These are phyloP conservation scores for Oryza meridionalis DNA, from an alignment of 176 grass and related monocot genomes.

Conservation along the genomic window DNA sequence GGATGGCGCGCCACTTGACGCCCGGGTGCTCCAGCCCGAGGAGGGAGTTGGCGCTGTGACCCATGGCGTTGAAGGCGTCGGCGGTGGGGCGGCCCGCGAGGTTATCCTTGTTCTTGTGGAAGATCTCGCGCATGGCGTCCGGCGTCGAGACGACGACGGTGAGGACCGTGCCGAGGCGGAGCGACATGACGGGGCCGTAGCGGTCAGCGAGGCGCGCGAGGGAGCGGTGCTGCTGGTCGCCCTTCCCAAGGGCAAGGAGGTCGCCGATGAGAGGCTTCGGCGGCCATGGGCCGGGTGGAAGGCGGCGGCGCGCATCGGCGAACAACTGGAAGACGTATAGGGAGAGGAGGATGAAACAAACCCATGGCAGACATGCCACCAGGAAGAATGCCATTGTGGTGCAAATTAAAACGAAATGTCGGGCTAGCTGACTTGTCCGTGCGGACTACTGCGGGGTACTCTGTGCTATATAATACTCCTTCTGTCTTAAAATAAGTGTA, in stretches of 20 bases:
- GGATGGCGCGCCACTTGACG: background rate
- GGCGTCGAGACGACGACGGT: background rate
- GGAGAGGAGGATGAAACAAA: background rate
- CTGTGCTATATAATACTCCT: no score
- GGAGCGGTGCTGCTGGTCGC: background rate
- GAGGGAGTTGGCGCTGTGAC: background rate
- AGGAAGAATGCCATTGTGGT: background rate
- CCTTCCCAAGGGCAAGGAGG: background rate
- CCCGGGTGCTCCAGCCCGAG: background rate
- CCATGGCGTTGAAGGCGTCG: background rate
- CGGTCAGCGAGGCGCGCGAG: background rate
- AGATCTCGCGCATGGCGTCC: background rate
- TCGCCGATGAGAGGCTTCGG: slow-evolving; percentile 10
- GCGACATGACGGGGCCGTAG: background rate
- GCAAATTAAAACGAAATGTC: background rate
- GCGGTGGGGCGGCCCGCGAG: background rate
- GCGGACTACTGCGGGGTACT: no score
- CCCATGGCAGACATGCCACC: background rate
- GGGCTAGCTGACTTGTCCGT: no score
- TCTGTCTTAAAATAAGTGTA: no score
- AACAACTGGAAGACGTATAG: background rate
- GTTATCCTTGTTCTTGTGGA: background rate
- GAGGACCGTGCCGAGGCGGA: background rate
- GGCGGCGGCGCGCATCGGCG: background rate
- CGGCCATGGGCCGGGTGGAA: slow-evolving; percentile 7